Base-by-base conservation (phyloP, 2,329 filamentous ascomycete species). In the Phialemoniopsis sp. region DNA sequence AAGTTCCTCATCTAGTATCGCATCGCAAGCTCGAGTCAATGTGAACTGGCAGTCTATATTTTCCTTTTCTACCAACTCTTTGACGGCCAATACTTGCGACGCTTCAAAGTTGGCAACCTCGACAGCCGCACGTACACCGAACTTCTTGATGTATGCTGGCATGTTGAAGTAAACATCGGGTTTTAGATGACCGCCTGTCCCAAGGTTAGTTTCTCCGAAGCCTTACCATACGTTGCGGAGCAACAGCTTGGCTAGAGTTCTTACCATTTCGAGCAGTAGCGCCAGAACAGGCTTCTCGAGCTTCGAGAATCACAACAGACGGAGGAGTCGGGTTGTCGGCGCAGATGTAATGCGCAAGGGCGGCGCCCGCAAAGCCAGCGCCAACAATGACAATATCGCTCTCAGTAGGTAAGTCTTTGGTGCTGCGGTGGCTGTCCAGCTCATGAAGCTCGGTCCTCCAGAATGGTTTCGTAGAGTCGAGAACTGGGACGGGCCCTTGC, bases 351-450 rank as follows among this genome's bases (percentile, higher is more conserved):
- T 67, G 66, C 0, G 63, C 61, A 4, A 64, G 57, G 3, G 60
- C 56, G 1, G 61, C 59, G 5, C 70, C 69, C 10, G 68, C 56
- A 40, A 62, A 68, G 0, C 70, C 70, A 14, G 66, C 62, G 1
- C 68, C 70, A n/a, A 72, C 58, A 28, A 73, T 64, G 13, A 66
- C 55, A 32, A 73, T 59, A 30, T 72, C 66, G 26, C 54, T 58
- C 29, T 63, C 41, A 1, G 45, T 32, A 0, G 67, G 68, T 2
- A 73, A 45, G 13, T 41, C 41, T 6, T 55, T 47, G 1, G 54
- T 60, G 17, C 54, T 59, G 14, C 63, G 56, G 42, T 63, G 51
- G 34, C 56, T 54, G 37, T 67, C 63, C 4, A 72, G 49, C 3
- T 44, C 37, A 44, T 66, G 55, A 4, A 57, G 59, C 13, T 63